These are phyloP conservation scores for Erysimum cheiranthoides DNA, from an alignment of 345 rosid genomes.

Conservation along the genomic window DNA sequence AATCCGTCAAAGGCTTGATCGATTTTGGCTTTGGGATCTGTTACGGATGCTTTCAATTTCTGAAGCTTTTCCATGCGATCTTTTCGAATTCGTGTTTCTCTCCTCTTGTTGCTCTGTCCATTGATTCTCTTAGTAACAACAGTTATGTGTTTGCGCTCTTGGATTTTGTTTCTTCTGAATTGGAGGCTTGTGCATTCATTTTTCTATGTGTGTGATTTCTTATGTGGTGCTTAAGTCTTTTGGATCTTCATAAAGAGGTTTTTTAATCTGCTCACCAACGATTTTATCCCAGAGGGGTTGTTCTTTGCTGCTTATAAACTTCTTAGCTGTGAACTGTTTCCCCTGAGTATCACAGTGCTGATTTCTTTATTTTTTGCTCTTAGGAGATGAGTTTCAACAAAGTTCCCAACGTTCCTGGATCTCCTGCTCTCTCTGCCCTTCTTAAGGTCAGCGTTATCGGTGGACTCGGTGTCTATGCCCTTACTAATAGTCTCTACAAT, in stretches of 20 bases:
- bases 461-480: constrained; percentile 46
- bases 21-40: constrained; percentile 9
- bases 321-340: not conserved
- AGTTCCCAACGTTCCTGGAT: constrained; percentile 49
- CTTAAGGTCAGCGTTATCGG: constrained; percentile 45
- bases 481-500: constrained; percentile 47
- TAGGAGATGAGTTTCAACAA: constrained; percentile 48
- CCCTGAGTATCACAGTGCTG: not conserved
- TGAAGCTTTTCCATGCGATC: not conserved
- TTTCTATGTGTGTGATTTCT: not conserved
- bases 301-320: not conserved
- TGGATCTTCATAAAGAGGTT: not conserved
- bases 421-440: constrained; percentile 48
- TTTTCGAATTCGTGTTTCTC: not conserved
- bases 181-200: not conserved
- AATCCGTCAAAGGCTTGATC: not conserved
- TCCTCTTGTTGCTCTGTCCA: not conserved
- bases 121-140: not conserved
- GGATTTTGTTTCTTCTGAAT: constrained; percentile 8
- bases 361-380: not conserved
- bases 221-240: constrained; percentile 4
- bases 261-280: not conserved
- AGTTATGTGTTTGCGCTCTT: not conserved
- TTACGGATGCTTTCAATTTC: constrained; percentile 4
- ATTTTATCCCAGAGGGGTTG: not conserved